phyloP scores from a whole-genome alignment of 1,284 basidiomycete species.

The Termitomyces sp. region DNA sequence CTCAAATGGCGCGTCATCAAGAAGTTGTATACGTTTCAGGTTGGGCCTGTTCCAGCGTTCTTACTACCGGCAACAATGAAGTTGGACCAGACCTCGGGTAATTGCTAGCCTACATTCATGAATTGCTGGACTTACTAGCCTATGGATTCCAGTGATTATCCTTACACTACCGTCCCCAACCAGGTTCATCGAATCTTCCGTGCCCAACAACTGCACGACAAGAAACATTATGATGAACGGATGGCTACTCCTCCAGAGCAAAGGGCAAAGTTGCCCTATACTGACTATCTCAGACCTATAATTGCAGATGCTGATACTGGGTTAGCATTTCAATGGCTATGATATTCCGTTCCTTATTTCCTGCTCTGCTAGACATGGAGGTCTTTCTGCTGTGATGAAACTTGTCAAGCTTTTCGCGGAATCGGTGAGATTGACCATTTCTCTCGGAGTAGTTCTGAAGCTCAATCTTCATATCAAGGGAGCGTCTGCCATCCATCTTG shows the following conservation, averaged over 20 bases:
- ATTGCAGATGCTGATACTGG: slow-evolving; percentile 94
- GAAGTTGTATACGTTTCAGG: slow-evolving; percentile 96
- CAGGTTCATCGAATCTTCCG: slow-evolving; percentile 85
- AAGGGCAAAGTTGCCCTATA: slow-evolving; percentile 63
- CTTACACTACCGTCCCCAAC: slow-evolving; percentile 92
- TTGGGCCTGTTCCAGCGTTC: slow-evolving; percentile 85
- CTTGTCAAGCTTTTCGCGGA: slow-evolving; percentile 90
- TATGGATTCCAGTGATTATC: slow-evolving; percentile 64
- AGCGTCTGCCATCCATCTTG: slow-evolving; percentile 83
- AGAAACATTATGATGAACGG: slow-evolving; percentile 84
- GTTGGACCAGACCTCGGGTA: slow-evolving; percentile 97
- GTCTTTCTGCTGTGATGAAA: slow-evolving; percentile 95
- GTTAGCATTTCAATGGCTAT: slow-evolving; percentile 39
- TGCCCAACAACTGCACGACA: slow-evolving; percentile 82
- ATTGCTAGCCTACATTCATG: slow-evolving; percentile 21
- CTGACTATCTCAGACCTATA: slow-evolving; percentile 91
- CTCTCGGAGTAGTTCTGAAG: neutral
- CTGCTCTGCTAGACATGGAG: slow-evolving; percentile 65
- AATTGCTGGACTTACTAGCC: slow-evolving; percentile 8
- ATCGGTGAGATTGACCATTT: slow-evolving; percentile 52
- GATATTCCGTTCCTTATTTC: neutral
- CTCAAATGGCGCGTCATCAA: slow-evolving; percentile 94
- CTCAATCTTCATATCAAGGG: slow-evolving; percentile 44
- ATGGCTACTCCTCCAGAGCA: slow-evolving; percentile 61
- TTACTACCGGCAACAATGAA: slow-evolving; percentile 90